Percentiles rank a stretch among this genome's conserved stretches.
These are phyloP conservation scores for Ramaria sp. DNA, from an alignment of 768 basidiomycete genomes.

Conservation along the genomic window DNA sequence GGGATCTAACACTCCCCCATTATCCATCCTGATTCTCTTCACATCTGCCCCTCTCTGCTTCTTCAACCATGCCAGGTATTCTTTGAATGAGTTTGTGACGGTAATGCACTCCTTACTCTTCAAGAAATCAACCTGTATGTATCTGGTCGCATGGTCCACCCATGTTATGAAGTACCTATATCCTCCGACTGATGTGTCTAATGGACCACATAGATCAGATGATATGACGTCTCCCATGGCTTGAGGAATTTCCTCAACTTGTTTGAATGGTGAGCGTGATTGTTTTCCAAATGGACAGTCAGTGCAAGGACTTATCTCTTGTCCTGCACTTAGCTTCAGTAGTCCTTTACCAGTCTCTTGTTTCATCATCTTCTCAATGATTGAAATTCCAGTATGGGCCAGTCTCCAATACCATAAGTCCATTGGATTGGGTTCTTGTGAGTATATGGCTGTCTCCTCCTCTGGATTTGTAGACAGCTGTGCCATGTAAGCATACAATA, in stretches of 20 bases:
- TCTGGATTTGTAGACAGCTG: neutral
- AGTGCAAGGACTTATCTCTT: neutral
- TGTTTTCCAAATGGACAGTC: neutral
- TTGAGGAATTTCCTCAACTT: neutral
- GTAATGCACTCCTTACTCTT: neutral
- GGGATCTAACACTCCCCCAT: too few species aligned
- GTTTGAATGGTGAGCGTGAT: neutral
- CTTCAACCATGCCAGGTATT: neutral
- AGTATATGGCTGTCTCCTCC: neutral
- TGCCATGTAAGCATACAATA: neutral
- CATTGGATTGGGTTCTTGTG: neutral
- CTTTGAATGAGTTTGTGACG: neutral
- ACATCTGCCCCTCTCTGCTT: neutral
- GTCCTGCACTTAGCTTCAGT: neutral
- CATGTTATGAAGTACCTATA: neutral
- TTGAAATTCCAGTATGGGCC: neutral
- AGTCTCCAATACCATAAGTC: neutral
- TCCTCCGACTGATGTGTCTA: neutral
- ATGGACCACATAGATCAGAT: neutral
- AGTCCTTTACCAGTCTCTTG: neutral
- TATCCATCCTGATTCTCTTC: slow-evolving; percentile 11
- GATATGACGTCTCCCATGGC: neutral
- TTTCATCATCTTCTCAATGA: neutral
- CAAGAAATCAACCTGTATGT: neutral
- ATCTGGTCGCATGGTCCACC: neutral